Evolutionary conservation across 495 filamentous ascomycete species (phyloP).

Genomic region (Tuber melanosporum): DNA sequence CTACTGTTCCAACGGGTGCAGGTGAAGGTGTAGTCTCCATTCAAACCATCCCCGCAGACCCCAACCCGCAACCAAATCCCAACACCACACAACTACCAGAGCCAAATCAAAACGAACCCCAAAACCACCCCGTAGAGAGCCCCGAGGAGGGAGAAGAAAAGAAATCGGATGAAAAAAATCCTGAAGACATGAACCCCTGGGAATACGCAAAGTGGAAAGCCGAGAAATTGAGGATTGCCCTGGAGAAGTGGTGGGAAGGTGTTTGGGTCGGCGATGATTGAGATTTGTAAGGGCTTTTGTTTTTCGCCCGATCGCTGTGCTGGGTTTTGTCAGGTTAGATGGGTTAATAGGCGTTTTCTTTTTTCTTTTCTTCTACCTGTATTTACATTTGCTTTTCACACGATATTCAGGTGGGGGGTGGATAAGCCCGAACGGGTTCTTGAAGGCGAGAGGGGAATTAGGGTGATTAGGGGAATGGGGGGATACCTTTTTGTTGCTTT

Average conservation of each 20-base stretch:
- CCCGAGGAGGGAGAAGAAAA: slow-evolving; percentile 14
- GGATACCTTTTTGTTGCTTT: neutral
- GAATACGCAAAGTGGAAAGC: slow-evolving; percentile 34
- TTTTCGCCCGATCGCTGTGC: neutral
- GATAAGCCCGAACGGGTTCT: neutral
- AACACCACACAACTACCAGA: slow-evolving; percentile 15
- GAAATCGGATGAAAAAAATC: slow-evolving; percentile 23
- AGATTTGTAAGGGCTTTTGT: neutral
- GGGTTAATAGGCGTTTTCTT: slow-evolving; percentile 9
- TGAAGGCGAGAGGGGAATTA: neutral
- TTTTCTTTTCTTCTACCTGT: slow-evolving; percentile 1
- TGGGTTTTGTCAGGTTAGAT: slow-evolving; percentile 3
- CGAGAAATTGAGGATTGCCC: slow-evolving; percentile 33
- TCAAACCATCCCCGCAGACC: slow-evolving; percentile 14
- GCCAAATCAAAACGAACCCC: slow-evolving; percentile 24
- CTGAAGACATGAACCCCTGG: slow-evolving; percentile 26
- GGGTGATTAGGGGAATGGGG: neutral
- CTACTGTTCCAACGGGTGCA: slow-evolving; percentile 17
- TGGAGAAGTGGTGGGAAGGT: slow-evolving; percentile 38
- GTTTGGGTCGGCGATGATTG: slow-evolving; percentile 26
- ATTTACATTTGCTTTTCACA: neutral
- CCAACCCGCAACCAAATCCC: slow-evolving; percentile 9
- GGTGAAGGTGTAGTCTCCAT: slow-evolving; percentile 21
- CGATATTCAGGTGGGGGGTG: neutral
- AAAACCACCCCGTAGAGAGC: neutral